These are phyloP conservation scores for Scutellaria galericulata DNA, from an alignment of 257 asterid species.

Conservation along the genomic window DNA sequence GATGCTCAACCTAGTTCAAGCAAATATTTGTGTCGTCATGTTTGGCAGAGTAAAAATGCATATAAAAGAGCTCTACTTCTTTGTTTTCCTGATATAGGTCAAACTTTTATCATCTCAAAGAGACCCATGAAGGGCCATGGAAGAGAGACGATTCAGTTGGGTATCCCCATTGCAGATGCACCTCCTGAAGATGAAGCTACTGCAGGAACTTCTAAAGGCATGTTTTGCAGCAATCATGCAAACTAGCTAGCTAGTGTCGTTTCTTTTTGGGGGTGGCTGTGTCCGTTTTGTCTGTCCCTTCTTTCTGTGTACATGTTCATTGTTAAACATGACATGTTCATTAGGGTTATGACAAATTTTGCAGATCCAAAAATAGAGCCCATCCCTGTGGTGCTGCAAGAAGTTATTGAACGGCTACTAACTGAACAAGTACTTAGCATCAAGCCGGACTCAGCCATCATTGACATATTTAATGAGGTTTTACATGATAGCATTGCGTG, in stretches of 20 bases:
- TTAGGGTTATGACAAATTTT: slow-evolving; percentile 37
- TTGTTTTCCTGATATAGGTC: slow-evolving; percentile 61
- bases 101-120: slow-evolving; percentile 65
- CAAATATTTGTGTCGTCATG: slow-evolving; percentile 16
- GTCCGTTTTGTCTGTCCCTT: not conserved
- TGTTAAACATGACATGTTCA: not conserved
- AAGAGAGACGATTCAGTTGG: slow-evolving; percentile 89
- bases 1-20: slow-evolving; percentile 2
- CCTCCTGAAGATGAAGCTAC: slow-evolving; percentile 64
- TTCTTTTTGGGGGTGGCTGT: slow-evolving; percentile 23
- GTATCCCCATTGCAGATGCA: slow-evolving; percentile 67
- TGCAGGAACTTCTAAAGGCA: slow-evolving; percentile 68
- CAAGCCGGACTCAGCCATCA: slow-evolving; percentile 80
- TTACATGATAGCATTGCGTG: slow-evolving; percentile 29
- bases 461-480: slow-evolving; percentile 90
- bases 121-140: slow-evolving; percentile 92
- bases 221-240: slow-evolving; percentile 31
- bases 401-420: slow-evolving; percentile 60
- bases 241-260: slow-evolving; percentile 8
- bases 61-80: slow-evolving; percentile 31
- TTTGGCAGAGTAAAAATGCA: slow-evolving; percentile 25
- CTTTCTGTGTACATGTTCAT: slow-evolving; percentile 20
- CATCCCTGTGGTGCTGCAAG: slow-evolving; percentile 69
- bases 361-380: slow-evolving; percentile 81
- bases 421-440: slow-evolving; percentile 53